A percentile compares a stretch with the other conserved stretches of the same genome.
These are phyloP conservation scores for Trichoderma gamsii DNA, from an alignment of 495 filamentous ascomycete genomes.

Conservation along the genomic window DNA sequence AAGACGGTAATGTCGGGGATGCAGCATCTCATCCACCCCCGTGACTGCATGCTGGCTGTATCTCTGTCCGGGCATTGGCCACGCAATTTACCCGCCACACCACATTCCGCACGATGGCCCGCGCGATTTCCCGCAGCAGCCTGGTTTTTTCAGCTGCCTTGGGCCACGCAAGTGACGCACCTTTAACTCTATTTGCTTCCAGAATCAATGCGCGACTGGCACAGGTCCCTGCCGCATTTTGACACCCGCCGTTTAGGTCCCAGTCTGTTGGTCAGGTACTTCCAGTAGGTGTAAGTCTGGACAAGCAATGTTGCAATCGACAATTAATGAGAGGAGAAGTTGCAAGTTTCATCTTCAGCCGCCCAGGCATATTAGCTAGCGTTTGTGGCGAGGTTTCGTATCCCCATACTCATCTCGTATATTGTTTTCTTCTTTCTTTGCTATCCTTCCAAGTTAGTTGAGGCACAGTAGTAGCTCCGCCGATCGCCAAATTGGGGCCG, in stretches of 20 bases:
- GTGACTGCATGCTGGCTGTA: background rate
- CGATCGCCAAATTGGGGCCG: conserved; percentile 11
- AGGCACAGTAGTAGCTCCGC: background rate
- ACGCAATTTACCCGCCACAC: conserved; percentile 1
- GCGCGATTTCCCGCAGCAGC: background rate
- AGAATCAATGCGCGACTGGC: background rate
- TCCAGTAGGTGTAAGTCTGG: too few species aligned
- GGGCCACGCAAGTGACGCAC: background rate
- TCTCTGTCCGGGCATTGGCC: background rate
- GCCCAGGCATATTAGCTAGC: too few species aligned
- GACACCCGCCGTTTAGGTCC: background rate
- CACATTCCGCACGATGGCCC: background rate
- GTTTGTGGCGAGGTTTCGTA: too few species aligned
- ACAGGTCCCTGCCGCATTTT: background rate
- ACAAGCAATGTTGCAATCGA: background rate
- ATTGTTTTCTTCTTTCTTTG: background rate
- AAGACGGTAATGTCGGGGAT: background rate
- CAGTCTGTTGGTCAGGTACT: background rate
- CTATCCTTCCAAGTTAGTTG: background rate
- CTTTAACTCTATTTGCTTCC: background rate
- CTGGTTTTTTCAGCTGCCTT: conserved; percentile 13
- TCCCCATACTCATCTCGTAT: background rate
- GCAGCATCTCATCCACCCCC: background rate
- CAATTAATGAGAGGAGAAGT: too few species aligned
- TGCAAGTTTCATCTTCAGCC: too few species aligned